phyloP scores from a whole-genome alignment of 2,329 filamentous ascomycete genomes.

The Botrytis deweyae region DNA sequence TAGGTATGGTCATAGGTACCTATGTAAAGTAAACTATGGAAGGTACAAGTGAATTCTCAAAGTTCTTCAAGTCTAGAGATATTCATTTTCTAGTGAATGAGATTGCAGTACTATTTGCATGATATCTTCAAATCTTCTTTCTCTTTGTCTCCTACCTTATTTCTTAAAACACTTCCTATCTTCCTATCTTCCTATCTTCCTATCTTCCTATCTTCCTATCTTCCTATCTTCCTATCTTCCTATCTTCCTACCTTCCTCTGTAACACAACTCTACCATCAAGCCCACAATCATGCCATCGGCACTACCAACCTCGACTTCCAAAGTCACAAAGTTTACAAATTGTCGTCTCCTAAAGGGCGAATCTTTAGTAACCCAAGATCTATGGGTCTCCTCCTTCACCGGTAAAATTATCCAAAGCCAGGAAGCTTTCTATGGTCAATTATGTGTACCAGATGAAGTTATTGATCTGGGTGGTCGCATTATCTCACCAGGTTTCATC shows the following conservation, averaged over 20 bases:
- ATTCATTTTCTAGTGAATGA: constrained; percentile 8
- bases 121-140: neutral
- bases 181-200: neutral
- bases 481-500: constrained; percentile 82
- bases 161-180: constrained; percentile 1
- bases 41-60: neutral
- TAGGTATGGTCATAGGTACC: neutral
- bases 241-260: neutral
- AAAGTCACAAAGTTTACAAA: constrained; percentile 86
- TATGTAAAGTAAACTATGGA: neutral
- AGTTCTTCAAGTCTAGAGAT: neutral
- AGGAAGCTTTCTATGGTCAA: constrained; percentile 66
- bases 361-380: constrained; percentile 68
- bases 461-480: constrained; percentile 78
- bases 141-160: neutral
- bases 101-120: neutral
- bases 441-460: constrained; percentile 68
- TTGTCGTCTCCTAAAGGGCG: constrained; percentile 71
- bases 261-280: neutral
- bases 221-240: neutral
- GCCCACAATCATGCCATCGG: constrained; percentile 44
- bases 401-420: constrained; percentile 76
- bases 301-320: constrained; percentile 38
- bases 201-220: neutral
- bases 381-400: constrained; percentile 84